Evolutionary conservation across 768 basidiomycete species (phyloP).

Genomic region (Lentinus brumalis): DNA sequence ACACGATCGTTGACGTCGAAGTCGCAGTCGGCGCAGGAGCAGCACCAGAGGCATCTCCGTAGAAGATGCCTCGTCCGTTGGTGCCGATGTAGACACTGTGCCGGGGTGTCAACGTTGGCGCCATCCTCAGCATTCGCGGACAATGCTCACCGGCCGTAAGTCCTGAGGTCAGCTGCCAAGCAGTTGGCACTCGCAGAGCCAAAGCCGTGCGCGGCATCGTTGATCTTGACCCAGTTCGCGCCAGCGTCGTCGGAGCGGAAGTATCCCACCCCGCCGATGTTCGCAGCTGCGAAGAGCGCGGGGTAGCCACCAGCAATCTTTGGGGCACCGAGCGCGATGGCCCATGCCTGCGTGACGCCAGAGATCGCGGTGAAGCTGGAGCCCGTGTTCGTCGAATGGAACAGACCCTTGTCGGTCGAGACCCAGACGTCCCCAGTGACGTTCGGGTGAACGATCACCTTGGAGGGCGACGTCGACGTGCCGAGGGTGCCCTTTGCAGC

Average conservation of each 20-base stretch:
- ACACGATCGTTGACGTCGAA: neutral
- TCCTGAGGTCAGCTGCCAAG: slow-evolving; percentile 53
- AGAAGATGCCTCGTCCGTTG: slow-evolving; percentile 59
- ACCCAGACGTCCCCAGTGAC: slow-evolving; percentile 67
- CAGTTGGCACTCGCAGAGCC: slow-evolving; percentile 49
- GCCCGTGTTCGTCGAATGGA: slow-evolving; percentile 58
- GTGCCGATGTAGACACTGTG: slow-evolving; percentile 62
- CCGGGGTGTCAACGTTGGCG: neutral
- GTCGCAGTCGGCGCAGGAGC: slow-evolving; percentile 20
- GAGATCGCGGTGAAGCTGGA: slow-evolving; percentile 49
- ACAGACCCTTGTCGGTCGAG: slow-evolving; percentile 57
- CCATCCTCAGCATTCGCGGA: too few species aligned
- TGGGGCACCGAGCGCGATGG: slow-evolving; percentile 59
- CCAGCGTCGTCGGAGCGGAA: slow-evolving; percentile 61
- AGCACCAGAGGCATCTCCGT: slow-evolving; percentile 31
- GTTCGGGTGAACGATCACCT: slow-evolving; percentile 55
- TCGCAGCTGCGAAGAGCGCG: slow-evolving; percentile 56
- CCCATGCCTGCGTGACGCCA: slow-evolving; percentile 55
- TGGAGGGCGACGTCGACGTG: slow-evolving; percentile 48
- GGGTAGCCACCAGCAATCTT: slow-evolving; percentile 48
- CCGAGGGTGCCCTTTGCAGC: slow-evolving; percentile 44
- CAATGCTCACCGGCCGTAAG: slow-evolving; percentile 51
- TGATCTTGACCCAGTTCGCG: slow-evolving; percentile 59
- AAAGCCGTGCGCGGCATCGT: slow-evolving; percentile 59
- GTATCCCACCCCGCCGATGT: slow-evolving; percentile 50